Evolutionary conservation across 108 stramenopile genomes (phyloP).

Genomic region (Nitzschia putrida): DNA sequence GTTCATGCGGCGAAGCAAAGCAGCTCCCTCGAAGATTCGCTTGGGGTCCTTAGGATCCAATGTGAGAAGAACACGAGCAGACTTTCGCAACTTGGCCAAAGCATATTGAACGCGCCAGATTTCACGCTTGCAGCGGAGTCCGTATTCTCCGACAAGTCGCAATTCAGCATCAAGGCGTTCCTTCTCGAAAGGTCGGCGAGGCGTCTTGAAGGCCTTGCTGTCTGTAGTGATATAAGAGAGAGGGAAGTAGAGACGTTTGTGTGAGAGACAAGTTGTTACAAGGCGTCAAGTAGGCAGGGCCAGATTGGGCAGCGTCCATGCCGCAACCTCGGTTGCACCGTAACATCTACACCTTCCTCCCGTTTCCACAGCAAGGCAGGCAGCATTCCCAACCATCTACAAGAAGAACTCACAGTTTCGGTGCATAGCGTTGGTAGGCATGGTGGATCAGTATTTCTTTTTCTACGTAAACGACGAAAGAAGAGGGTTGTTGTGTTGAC

Average conservation of each 20-base stretch:
- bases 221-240: conserved; percentile 45
- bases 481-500: not conserved
- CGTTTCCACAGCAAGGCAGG: no score
- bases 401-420: conserved; percentile 56
- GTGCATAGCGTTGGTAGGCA: conserved; percentile 61
- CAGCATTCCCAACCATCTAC: no score
- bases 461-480: not conserved
- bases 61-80: conserved; percentile 95
- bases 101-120: conserved; percentile 99
- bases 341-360: no score
- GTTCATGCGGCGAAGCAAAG: conserved; percentile 95
- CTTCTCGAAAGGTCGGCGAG: conserved; percentile 99
- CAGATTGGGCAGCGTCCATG: no score
- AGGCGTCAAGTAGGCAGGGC: no score
- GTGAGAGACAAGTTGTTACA: no score
- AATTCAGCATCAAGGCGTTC: conserved; percentile 98
- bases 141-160: conserved; percentile 99
- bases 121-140: conserved; percentile 99
- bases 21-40: conserved; percentile 98
- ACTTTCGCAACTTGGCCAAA: conserved; percentile 99
- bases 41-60: conserved; percentile 96
- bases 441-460: conserved; percentile 33
- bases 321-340: no score
- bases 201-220: conserved; percentile 98
- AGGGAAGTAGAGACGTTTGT: conserved; percentile 1